phyloP scores from a whole-genome alignment of 805 yeast genomes.

The Wickerhamiella occidentalis region DNA sequence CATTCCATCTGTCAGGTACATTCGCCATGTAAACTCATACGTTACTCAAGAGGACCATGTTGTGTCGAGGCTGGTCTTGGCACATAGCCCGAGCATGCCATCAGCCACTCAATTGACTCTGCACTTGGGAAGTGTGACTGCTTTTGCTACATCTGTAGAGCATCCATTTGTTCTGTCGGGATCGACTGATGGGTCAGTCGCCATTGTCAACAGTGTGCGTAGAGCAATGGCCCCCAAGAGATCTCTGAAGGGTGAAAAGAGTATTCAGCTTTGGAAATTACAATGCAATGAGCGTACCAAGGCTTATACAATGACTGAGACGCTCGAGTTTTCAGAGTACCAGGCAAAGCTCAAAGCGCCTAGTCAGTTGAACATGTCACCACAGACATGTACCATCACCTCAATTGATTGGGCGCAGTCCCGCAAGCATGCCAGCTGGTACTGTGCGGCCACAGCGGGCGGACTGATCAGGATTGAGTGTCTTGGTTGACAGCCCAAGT shows the following conservation, averaged over 20 bases:
- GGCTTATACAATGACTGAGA: constrained; percentile 32
- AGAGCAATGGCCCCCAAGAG: constrained; percentile 23
- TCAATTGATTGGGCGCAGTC: constrained; percentile 47
- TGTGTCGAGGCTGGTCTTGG: constrained; percentile 29
- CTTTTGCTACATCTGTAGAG: constrained; percentile 31
- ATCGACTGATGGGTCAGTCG: constrained; percentile 39
- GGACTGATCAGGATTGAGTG: constrained; percentile 38
- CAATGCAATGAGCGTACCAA: constrained; percentile 32
- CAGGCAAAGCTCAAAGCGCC: constrained; percentile 21
- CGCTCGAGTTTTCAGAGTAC: constrained; percentile 30
- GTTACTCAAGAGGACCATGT: constrained; percentile 34
- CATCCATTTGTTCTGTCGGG: constrained; percentile 42
- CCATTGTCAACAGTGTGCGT: constrained; percentile 32
- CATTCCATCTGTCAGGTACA: neutral
- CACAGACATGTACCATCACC: constrained; percentile 40
- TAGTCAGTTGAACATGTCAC: constrained; percentile 28
- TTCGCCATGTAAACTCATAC: constrained; percentile 25
- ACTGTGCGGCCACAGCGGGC: constrained; percentile 39
- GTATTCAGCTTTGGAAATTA: constrained; percentile 25
- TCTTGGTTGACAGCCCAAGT: constrained; percentile 5
- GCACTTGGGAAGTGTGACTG: constrained; percentile 33
- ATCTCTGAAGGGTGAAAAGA: constrained; percentile 18
- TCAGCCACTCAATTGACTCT: constrained; percentile 29
- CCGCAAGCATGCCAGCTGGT: constrained; percentile 34
- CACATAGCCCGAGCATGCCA: constrained; percentile 25